These are phyloP conservation scores for Cylindrotheca closterium DNA, from an alignment of 108 stramenopile species.

Conservation along the genomic window DNA sequence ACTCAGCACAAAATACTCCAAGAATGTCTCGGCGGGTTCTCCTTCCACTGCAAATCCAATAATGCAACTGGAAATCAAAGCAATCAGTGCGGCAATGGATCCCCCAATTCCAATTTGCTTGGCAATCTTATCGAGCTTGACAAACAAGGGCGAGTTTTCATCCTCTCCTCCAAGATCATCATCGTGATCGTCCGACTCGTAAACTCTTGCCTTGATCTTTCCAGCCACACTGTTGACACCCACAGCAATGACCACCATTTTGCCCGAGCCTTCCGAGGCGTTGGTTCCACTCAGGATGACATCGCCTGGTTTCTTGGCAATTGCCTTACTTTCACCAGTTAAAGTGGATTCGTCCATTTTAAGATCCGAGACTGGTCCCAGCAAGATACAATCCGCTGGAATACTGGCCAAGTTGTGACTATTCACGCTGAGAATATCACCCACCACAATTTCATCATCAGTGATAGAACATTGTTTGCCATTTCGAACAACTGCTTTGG, in stretches of 20 bases:
- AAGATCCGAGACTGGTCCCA: conserved; percentile 84
- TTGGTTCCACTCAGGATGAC: conserved; percentile 69
- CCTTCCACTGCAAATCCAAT: conserved; percentile 67
- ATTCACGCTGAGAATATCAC: conserved; percentile 93
- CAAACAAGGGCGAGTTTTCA: conserved; percentile 74
- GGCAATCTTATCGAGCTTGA: conserved; percentile 84
- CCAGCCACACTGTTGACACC: conserved; percentile 86
- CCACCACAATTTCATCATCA: conserved; percentile 95
- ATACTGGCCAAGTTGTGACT: conserved; percentile 80
- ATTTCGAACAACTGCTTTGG: conserved; percentile 84
- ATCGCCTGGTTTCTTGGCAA: conserved; percentile 83
- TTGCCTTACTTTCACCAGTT: conserved; percentile 92
- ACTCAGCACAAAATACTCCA: conserved; percentile 75
- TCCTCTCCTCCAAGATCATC: conserved; percentile 68
- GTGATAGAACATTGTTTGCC: conserved; percentile 71
- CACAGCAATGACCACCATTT: conserved; percentile 89
- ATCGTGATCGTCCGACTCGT: conserved; percentile 66
- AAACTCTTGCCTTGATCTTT: conserved; percentile 83
- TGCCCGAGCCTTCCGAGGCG: conserved; percentile 72
- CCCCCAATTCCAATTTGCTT: conserved; percentile 87
- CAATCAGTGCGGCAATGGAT: conserved; percentile 63
- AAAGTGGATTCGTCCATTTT: conserved; percentile 90
- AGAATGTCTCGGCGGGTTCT: conserved; percentile 34
- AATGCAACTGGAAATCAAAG: conserved; percentile 78
- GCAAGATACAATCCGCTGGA: conserved; percentile 93